Evolutionary conservation across 441 rosid species (phyloP).

Genomic region (Kokia cookei): DNA sequence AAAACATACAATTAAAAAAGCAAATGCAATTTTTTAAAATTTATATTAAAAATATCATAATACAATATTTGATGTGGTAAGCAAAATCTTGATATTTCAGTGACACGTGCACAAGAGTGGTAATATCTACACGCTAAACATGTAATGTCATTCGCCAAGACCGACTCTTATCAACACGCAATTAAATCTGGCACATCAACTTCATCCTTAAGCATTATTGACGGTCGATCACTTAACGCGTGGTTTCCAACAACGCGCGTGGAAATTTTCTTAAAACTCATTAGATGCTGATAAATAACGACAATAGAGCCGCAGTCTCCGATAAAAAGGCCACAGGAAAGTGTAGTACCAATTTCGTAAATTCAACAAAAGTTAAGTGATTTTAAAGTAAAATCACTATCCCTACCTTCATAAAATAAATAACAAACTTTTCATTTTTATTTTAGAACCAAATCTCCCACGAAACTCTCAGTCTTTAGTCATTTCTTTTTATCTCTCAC

Average conservation of each 20-base stretch:
- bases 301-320: neutral
- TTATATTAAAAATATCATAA: too few species aligned
- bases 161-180: neutral
- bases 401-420: neutral
- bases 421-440: neutral
- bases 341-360: slow-evolving; percentile 18
- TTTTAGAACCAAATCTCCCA: slow-evolving; percentile 21
- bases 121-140: neutral
- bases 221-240: neutral
- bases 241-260: neutral
- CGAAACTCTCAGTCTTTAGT: slow-evolving; percentile 13
- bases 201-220: neutral
- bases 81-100: neutral
- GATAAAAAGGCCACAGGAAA: neutral
- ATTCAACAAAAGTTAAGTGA: neutral
- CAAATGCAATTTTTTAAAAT: too few species aligned
- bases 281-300: neutral
- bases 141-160: neutral
- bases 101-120: neutral
- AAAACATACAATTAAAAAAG: too few species aligned
- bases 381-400: neutral
- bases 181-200: neutral
- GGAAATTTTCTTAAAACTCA: neutral
- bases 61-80: neutral
- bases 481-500: slow-evolving; percentile 1